Evolutionary conservation across 495 filamentous ascomycete genomes (phyloP).

Genomic region (Daldinia loculata): DNA sequence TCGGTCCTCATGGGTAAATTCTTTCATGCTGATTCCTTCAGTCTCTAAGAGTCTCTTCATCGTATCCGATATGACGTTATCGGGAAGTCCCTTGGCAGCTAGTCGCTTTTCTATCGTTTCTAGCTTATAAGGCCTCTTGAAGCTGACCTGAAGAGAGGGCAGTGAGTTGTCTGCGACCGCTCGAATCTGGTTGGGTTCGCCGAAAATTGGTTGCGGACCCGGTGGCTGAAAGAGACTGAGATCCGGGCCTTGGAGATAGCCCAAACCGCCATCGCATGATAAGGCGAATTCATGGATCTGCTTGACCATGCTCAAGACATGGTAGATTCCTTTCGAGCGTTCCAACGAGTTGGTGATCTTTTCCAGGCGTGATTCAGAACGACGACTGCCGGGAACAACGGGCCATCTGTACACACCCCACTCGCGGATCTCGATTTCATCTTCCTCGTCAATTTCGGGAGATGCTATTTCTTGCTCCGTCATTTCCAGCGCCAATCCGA

Average conservation of each 20-base stretch:
- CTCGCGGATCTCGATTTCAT: constrained; percentile 23
- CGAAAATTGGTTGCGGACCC: constrained; percentile 4
- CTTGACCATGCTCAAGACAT: constrained; percentile 54
- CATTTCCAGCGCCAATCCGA: constrained; percentile 66
- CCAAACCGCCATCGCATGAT: constrained; percentile 64
- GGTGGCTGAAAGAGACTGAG: constrained; percentile 17
- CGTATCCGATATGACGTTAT: not conserved
- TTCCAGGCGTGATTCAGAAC: constrained; percentile 40
- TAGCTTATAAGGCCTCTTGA: constrained; percentile 9
- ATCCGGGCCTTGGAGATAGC: constrained; percentile 58
- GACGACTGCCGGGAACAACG: constrained; percentile 36
- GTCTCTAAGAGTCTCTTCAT: not conserved
- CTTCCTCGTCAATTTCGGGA: constrained; percentile 27
- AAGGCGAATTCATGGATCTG: constrained; percentile 60
- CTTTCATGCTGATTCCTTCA: not conserved
- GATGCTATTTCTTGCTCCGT: constrained; percentile 49
- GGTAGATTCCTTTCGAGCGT: constrained; percentile 58
- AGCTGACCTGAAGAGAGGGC: not conserved
- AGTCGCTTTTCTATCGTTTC: constrained; percentile 33
- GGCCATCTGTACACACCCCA: constrained; percentile 66
- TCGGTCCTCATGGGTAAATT: constrained; percentile 6
- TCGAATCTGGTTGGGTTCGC: constrained; percentile 3
- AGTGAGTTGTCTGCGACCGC: not conserved
- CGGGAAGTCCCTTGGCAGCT: constrained; percentile 19
- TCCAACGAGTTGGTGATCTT: constrained; percentile 62